Evolutionary conservation across 73 alveolate genomes (phyloP).

Genomic region (Tetrahymena elliotti): DNA sequence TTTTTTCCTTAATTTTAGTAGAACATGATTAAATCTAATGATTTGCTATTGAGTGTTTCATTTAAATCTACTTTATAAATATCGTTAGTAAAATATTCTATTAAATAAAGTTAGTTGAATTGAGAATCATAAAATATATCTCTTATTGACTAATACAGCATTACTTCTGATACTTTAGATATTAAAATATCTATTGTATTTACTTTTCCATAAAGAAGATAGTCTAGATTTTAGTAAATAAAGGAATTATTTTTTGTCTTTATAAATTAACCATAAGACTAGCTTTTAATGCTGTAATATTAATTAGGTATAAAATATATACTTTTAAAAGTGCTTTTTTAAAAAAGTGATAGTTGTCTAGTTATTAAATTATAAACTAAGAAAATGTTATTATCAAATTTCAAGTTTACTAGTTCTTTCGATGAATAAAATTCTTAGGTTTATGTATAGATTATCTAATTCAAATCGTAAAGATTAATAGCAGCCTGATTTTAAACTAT

Average conservation of each 20-base stretch:
- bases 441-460: neutral
- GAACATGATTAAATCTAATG: neutral
- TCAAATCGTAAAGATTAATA: neutral
- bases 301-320: neutral
- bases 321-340: neutral
- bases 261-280: neutral
- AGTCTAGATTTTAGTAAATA: neutral
- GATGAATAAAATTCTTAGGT: neutral
- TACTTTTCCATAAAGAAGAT: neutral
- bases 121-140: neutral
- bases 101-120: neutral
- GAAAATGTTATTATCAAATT: neutral
- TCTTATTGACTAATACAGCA: neutral
- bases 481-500: neutral
- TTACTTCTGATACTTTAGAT: neutral
- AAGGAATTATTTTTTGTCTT: neutral
- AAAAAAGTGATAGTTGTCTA: neutral
- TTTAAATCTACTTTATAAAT: neutral
- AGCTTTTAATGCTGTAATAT: neutral
- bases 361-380: neutral
- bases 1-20: neutral
- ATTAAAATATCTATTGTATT: neutral
- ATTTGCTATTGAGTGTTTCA: neutral
- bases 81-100: neutral
- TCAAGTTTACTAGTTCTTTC: neutral